Base-by-base conservation (phyloP, 768 basidiomycete genomes). In the Cyclocybe cylindracea region DNA sequence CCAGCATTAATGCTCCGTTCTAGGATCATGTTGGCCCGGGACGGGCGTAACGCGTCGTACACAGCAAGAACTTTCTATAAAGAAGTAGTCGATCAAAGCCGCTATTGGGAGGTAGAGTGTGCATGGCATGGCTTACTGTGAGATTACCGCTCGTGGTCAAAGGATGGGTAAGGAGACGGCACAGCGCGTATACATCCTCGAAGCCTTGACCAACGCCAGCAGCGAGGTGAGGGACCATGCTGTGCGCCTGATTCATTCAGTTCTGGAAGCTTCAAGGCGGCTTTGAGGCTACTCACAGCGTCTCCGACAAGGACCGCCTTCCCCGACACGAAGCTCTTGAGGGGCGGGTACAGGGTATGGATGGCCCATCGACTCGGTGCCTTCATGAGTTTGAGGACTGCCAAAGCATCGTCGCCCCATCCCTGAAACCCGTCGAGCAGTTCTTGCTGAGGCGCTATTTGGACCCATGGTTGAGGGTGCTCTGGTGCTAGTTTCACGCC, bases 171-270 rank as follows among this genome's bases (percentile, higher is more conserved):
- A 84, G 71, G 10, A 84, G 62, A n/a, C 70, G 65, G 33, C 70
- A 71, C 3, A 84, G 63, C 8, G 77, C 61, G 36, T 73, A 71
- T 0, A 73, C 77, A 52, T 83, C 83, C 56, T 84, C 82, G 24
- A 83, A 71, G 2, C 79, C 82, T 66, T 84, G 82, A 4, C 82
- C 78, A 10, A 78, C 79, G 1, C 83, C 82, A 0, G 80, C 73
- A 1, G 80, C 81, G 10, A 84, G 65, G 61, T 83, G 79, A 1
- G 84, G 81, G 34, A 75, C 54, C 82, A 83, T 83, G 0, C 67
- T 79, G 57, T 84, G 83, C 5, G 82, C 82, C 76, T 76, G 11
- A 13, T 8, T 59, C 14, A 0, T 2, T 3, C 11, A 38, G 39
- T 45, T 34, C 49, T 11, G 19, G 32, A 42, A 13, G 36, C 18